Evolutionary conservation across 257 asterid species (phyloP).

Genomic region (Nemophila menziesii): DNA sequence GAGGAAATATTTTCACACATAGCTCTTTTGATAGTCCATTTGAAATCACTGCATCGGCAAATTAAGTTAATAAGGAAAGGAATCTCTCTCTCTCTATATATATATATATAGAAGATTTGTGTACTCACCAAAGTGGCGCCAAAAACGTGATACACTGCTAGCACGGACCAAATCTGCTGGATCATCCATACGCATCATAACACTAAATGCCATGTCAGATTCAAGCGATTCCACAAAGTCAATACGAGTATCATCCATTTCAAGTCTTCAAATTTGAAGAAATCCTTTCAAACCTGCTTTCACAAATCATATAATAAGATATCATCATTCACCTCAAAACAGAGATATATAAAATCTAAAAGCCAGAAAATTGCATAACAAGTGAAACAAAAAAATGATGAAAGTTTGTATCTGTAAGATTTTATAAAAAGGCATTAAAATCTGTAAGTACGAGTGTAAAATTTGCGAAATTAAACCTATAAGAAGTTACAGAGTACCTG

Average conservation of each 20-base stretch:
- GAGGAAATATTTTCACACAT: constrained; percentile 51
- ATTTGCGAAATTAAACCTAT: too few relatives aligned
- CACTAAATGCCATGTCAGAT: constrained; percentile 28
- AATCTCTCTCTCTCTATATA: too few relatives aligned
- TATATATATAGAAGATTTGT: too few relatives aligned
- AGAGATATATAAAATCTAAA: background rate
- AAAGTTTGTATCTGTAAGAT: too few relatives aligned
- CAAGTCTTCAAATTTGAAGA: background rate
- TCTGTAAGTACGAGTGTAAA: too few relatives aligned
- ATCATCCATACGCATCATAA: constrained; percentile 51
- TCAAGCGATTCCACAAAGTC: constrained; percentile 46
- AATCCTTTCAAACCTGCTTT: constrained; percentile 1
- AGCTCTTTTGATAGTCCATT: constrained; percentile 51
- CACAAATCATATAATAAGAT: background rate
- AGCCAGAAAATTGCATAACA: too few relatives aligned
- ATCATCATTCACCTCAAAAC: constrained; percentile 1
- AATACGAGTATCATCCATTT: constrained; percentile 29
- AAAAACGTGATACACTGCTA: constrained; percentile 41
- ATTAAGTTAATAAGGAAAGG: too few relatives aligned
- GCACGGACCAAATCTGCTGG: constrained; percentile 61
- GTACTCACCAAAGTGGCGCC: constrained; percentile 75
- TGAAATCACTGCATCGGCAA: constrained; percentile 66
- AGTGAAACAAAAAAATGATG: too few relatives aligned
- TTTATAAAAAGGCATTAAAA: too few relatives aligned
- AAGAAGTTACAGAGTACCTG: too few relatives aligned